These are phyloP conservation scores for Blastocystis sp. DNA, from an alignment of 352 stramenopile genomes.

Conservation along the genomic window DNA sequence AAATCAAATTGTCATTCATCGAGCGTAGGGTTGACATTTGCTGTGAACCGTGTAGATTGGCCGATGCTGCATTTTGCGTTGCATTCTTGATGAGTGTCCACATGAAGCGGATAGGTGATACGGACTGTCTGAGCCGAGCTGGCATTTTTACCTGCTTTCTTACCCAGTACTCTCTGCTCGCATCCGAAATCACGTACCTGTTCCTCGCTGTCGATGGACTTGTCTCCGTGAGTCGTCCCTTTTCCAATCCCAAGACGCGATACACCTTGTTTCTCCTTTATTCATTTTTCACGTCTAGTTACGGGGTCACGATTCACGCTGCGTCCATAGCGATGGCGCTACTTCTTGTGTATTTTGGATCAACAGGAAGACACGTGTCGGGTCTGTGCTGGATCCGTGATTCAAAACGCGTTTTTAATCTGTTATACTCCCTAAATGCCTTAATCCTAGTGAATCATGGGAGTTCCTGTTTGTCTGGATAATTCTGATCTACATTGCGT, in stretches of 20 bases:
- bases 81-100: constrained; percentile 40
- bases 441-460: constrained; percentile 34
- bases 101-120: constrained; percentile 29
- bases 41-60: constrained; percentile 10
- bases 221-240: constrained; percentile 56
- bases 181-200: constrained; percentile 45
- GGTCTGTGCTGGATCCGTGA: constrained; percentile 58
- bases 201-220: constrained; percentile 45
- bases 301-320: constrained; percentile 6
- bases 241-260: constrained; percentile 51
- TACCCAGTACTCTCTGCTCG: constrained; percentile 58
- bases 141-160: constrained; percentile 19
- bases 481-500: constrained; percentile 49
- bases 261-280: constrained; percentile 33
- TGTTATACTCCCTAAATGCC: neutral
- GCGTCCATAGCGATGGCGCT: neutral
- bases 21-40: neutral
- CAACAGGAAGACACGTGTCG: constrained; percentile 26
- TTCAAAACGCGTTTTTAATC: neutral
- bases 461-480: constrained; percentile 55
- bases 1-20: constrained; percentile 67
- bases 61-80: constrained; percentile 16
- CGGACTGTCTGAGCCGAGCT: neutral
- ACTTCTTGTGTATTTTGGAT: neutral
- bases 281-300: neutral